Conservation (phyloP, 352 stramenopile species). For the Pythium aristosporum region DNA sequence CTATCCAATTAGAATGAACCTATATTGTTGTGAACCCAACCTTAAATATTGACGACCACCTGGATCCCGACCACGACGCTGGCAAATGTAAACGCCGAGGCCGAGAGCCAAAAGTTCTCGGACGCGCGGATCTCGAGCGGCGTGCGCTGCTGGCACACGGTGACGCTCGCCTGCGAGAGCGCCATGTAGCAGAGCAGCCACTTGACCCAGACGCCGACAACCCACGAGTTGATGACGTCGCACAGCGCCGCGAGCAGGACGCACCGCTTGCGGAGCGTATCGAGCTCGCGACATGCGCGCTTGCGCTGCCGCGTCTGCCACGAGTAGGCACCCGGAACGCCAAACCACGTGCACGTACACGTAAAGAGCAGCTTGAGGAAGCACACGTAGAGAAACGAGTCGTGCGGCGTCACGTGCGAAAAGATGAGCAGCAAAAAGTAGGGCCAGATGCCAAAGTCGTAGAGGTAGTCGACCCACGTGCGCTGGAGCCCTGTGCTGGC, state of each 20-base stretch:
- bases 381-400: slow-evolving; percentile 49
- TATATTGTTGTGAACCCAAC: background rate
- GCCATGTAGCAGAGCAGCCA: slow-evolving; percentile 54
- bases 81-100: slow-evolving; percentile 56
- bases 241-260: slow-evolving; percentile 51
- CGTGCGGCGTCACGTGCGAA: slow-evolving; percentile 35
- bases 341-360: slow-evolving; percentile 65
- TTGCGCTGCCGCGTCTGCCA: slow-evolving; percentile 58
- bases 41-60: slow-evolving; percentile 61
- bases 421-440: slow-evolving; percentile 66
- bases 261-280: slow-evolving; percentile 46
- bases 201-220: slow-evolving; percentile 54
- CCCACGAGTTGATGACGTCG: slow-evolving; percentile 65
- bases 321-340: slow-evolving; percentile 53
- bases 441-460: slow-evolving; percentile 74
- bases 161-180: slow-evolving; percentile 18
- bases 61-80: slow-evolving; percentile 62
- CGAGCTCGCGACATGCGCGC: slow-evolving; percentile 38
- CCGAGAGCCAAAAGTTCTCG: slow-evolving; percentile 58
- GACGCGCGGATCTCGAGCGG: slow-evolving; percentile 51
- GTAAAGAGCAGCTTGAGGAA: slow-evolving; percentile 70
- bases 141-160: slow-evolving; percentile 40
- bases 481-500: background rate
- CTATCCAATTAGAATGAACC: slow-evolving; percentile 10
- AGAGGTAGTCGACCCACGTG: slow-evolving; percentile 56